Evolutionary conservation across 805 yeast genomes (phyloP).

Genomic region (Peterozyma xylosa): DNA sequence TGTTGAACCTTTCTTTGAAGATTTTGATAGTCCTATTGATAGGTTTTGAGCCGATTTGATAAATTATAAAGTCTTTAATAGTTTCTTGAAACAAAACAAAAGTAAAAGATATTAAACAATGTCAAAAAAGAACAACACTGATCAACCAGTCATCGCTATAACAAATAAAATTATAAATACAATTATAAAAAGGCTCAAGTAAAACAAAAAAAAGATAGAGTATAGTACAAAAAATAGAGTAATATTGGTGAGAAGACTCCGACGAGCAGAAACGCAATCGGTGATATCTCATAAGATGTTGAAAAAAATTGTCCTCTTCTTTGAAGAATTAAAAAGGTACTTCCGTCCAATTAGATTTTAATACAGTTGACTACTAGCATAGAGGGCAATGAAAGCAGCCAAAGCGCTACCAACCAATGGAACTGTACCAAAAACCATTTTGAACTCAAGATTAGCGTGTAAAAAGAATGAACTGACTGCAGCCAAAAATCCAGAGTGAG

Average conservation of each 20-base stretch:
- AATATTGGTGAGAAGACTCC: background rate
- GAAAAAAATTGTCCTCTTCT: too few relatives aligned
- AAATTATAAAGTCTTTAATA: too few relatives aligned
- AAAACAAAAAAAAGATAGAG: background rate
- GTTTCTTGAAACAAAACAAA: background rate
- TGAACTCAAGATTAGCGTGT: slow-evolving; percentile 30
- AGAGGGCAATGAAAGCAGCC: slow-evolving; percentile 38
- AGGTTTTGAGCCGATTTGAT: background rate
- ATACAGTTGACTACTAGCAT: slow-evolving; percentile 22
- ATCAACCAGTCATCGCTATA: too few relatives aligned
- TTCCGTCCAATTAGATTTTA: background rate
- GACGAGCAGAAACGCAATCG: too few relatives aligned
- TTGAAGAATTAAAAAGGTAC: background rate
- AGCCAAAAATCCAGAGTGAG: slow-evolving; percentile 19
- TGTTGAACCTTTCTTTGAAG: slow-evolving; percentile 11
- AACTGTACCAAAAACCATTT: slow-evolving; percentile 38
- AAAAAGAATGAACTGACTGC: slow-evolving; percentile 23
- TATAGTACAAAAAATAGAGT: background rate
- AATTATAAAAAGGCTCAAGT: background rate
- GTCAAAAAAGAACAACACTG: background rate
- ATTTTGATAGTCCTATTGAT: background rate
- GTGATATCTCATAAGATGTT: too few relatives aligned
- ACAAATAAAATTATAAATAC: background rate
- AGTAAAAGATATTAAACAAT: background rate
- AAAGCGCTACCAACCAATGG: slow-evolving; percentile 39